phyloP scores from a whole-genome alignment of 2,329 filamentous ascomycete genomes.

The Microcyclosporella mali region DNA sequence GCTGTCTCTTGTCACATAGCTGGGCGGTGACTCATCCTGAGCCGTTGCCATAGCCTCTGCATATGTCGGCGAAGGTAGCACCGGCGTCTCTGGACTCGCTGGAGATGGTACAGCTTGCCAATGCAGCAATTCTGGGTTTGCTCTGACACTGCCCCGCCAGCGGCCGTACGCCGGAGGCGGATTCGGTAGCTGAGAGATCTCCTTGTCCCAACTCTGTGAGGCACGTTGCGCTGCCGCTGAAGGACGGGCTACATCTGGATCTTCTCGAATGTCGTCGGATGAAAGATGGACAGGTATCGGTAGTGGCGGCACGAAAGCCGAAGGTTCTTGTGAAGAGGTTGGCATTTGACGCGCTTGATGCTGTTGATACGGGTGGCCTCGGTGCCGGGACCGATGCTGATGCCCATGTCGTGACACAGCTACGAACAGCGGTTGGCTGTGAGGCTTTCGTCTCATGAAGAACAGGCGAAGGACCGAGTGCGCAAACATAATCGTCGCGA shows the following conservation, averaged over 20 bases:
- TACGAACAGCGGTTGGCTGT: slow-evolving; percentile 12
- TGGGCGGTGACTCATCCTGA: slow-evolving; percentile 19
- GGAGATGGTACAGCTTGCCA: slow-evolving; percentile 49
- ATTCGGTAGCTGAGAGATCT: slow-evolving; percentile 19
- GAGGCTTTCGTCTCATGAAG: slow-evolving; percentile 38
- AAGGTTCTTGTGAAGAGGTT: slow-evolving; percentile 6
- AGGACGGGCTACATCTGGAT: slow-evolving; percentile 17
- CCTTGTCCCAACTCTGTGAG: slow-evolving; percentile 20
- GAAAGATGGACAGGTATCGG: slow-evolving; percentile 73
- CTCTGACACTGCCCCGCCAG: slow-evolving; percentile 76
- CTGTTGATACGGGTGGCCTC: slow-evolving; percentile 30
- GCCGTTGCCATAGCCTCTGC: slow-evolving; percentile 24
- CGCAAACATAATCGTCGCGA: slow-evolving; percentile 71
- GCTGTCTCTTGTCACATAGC: slow-evolving; percentile 25
- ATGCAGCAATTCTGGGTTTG: slow-evolving; percentile 73
- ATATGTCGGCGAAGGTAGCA: slow-evolving; percentile 28
- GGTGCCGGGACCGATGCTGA: slow-evolving; percentile 27
- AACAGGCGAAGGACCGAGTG: slow-evolving; percentile 70
- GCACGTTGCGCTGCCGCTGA: slow-evolving; percentile 27
- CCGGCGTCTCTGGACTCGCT: slow-evolving; percentile 17
- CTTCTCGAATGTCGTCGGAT: slow-evolving; percentile 42
- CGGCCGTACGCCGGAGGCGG: slow-evolving; percentile 79
- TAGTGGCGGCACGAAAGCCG: slow-evolving; percentile 59
- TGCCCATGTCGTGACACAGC: slow-evolving; percentile 14
- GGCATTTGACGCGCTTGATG: slow-evolving; percentile 23